Evolutionary conservation across 2,329 filamentous ascomycete genomes (phyloP), one percentile per base, ranked within the genome.

Genomic region (Pseudogymnoascus sp.): DNA sequence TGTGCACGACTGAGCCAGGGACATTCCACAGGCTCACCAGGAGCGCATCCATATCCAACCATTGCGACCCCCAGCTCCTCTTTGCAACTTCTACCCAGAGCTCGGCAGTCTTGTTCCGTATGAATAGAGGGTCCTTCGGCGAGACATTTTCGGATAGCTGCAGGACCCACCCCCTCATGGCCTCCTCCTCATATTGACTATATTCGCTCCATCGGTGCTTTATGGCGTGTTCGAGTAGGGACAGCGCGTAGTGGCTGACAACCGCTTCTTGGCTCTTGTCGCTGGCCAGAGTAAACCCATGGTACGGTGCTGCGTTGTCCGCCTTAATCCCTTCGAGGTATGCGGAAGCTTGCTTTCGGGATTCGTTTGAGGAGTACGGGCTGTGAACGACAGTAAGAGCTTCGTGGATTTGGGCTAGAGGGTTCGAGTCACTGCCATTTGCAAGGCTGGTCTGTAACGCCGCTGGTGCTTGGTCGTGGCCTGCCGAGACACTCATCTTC

Each of bases 41-140:
- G 70, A 89, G 81, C 65, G 85, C 77, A 73, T 99, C 95, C 93
- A 99, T 96, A 71, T 95, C 86, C 78, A 89, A 86, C 94, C 95
- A 99, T 64, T 94, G 89, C 33, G 84, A 81, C n/a, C 83, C 90
- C 94, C 94, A 99, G 71, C 85, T 89, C 69, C 93, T 84, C 78
- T 97, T 97, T 40, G 92, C 92, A 60, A 96, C 81, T 74, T 97
- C 94, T 6, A 92, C 90, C 94, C 94, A 99, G 64, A 99, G 77
- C 75, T 96, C 89, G 29, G 90, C 91, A 35, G 94, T 87, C 77
- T 99, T 99, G 79, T 96, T 97, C 68, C 93, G 84, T 66, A 97
- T 78, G 72, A 92, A 99, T 33, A 82, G 74, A 2, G 91, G 90
- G 71, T 97, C 93, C 17, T 85, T 81, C 50, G 82, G 81, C 4